Percentiles rank a stretch among this genome's conserved stretches.
phyloP scores from a whole-genome alignment of 495 filamentous ascomycete genomes.

The Penicillium goetzii region DNA sequence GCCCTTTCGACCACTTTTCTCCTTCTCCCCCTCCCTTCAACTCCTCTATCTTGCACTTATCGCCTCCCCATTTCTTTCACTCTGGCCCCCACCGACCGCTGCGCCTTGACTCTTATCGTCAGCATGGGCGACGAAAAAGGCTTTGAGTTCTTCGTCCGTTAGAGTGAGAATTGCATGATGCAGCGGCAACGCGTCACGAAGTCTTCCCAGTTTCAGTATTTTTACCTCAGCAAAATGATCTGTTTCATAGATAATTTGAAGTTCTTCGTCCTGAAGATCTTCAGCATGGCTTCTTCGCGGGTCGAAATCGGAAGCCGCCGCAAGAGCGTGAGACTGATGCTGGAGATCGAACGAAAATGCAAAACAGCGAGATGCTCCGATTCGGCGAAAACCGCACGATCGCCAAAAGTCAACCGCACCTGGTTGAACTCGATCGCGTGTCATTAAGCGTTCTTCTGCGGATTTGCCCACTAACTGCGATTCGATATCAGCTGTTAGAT shows the following conservation, averaged over 20 bases:
- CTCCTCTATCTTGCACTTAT: too few species aligned
- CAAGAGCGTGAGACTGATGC: conserved; percentile 26
- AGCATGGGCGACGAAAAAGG: conserved; percentile 20
- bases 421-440: conserved; percentile 2
- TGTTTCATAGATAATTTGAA: conserved; percentile 8
- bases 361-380: conserved; percentile 32
- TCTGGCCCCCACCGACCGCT: too few species aligned
- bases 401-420: conserved; percentile 25
- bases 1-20: too few species aligned
- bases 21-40: too few species aligned
- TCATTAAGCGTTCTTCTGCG: too few species aligned
- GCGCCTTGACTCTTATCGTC: too few species aligned
- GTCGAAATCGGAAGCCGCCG: conserved; percentile 27
- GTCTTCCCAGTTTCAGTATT: conserved; percentile 21
- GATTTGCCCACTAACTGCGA: too few species aligned
- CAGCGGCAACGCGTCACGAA: conserved; percentile 24
- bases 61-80: too few species aligned
- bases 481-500: too few species aligned
- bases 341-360: conserved; percentile 28
- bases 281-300: conserved; percentile 19
- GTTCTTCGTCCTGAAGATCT: conserved; percentile 26
- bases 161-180: conserved; percentile 21
- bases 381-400: conserved; percentile 31
- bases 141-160: conserved; percentile 22
- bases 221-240: conserved; percentile 11